Evolutionary conservation across 1,139 yeast genomes (phyloP).

Genomic region (Tardiomyces depauwii): DNA sequence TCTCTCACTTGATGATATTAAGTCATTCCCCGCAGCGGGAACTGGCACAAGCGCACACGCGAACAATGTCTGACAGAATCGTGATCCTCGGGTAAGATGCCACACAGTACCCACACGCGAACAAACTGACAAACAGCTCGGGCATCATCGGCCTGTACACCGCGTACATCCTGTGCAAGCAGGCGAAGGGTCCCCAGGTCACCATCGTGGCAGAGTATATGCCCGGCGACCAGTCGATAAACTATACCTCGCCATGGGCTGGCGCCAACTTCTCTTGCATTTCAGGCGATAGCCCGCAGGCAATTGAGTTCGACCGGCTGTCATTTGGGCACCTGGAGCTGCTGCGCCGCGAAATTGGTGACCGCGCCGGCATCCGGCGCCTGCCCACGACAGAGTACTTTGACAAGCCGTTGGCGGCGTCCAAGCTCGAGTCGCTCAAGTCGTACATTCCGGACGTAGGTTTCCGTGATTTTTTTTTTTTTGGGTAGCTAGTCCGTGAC

Average conservation of each 20-base stretch:
- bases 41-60: too few relatives aligned
- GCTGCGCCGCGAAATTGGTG: constrained; percentile 41
- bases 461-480: constrained; percentile 7
- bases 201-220: constrained; percentile 49
- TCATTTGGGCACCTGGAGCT: constrained; percentile 40
- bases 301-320: constrained; percentile 41
- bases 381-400: constrained; percentile 44
- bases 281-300: constrained; percentile 43
- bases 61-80: neutral
- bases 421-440: constrained; percentile 33
- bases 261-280: constrained; percentile 50
- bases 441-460: constrained; percentile 37
- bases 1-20: too few relatives aligned
- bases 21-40: too few relatives aligned
- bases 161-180: constrained; percentile 38
- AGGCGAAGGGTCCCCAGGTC: constrained; percentile 36
- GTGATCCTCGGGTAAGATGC: neutral
- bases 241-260: constrained; percentile 56
- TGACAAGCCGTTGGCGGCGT: constrained; percentile 25
- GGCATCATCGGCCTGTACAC: constrained; percentile 68
- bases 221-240: constrained; percentile 64
- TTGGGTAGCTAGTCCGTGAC: neutral
- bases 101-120: neutral
- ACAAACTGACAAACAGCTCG: constrained; percentile 27
- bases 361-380: constrained; percentile 44